A percentile compares a stretch with the other conserved stretches of the same genome.
Conservation (phyloP, 345 rosid genomes). For the Aethionema arabicum region DNA sequence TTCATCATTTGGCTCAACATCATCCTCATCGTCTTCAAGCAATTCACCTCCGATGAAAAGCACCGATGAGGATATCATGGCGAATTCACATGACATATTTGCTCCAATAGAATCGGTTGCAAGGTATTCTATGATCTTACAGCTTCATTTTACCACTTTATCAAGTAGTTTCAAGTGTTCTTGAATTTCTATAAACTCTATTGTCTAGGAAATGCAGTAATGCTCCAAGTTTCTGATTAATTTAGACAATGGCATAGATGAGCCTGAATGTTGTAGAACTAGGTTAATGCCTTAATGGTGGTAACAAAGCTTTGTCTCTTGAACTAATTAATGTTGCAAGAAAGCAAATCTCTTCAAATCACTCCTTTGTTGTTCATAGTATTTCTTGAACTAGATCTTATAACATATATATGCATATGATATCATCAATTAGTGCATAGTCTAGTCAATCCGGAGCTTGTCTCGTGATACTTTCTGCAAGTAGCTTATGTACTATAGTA, state of each 20-base stretch:
- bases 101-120: slow-evolving; percentile 45
- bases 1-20: slow-evolving; percentile 77
- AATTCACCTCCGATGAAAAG: slow-evolving; percentile 56
- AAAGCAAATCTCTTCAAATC: background rate
- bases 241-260: slow-evolving; percentile 9
- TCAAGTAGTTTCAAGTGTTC: slow-evolving; percentile 9
- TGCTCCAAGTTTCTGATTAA: slow-evolving; percentile 1
- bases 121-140: slow-evolving; percentile 42
- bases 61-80: slow-evolving; percentile 42
- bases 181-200: background rate
- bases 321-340: background rate
- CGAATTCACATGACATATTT: slow-evolving; percentile 33
- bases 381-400: background rate
- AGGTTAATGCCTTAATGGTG: background rate
- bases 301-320: background rate
- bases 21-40: slow-evolving; percentile 61
- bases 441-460: slow-evolving; percentile 1
- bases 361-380: background rate
- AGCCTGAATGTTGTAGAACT: slow-evolving; percentile 6
- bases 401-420: background rate
- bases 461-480: background rate
- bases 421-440: slow-evolving; percentile 5
- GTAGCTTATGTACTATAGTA: slow-evolving; percentile 3
- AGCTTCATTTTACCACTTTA: slow-evolving; percentile 3
- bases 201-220: slow-evolving; percentile 6